Conservation (phyloP, 805 yeast genomes). For the Lipomyces yamanashiensis region DNA sequence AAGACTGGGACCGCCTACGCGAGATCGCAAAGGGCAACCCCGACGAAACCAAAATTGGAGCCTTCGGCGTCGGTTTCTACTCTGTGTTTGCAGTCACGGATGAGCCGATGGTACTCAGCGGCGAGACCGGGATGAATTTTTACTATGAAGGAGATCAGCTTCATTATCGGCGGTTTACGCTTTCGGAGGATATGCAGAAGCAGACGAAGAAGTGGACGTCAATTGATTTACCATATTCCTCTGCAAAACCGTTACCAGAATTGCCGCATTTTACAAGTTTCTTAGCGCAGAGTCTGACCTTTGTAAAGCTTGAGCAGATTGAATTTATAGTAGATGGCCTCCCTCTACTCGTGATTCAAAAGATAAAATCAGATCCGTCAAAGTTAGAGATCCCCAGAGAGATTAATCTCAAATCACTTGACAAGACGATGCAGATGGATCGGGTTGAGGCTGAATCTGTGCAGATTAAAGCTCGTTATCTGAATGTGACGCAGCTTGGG, state of each 20-base stretch:
- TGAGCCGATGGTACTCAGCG: slow-evolving; percentile 68
- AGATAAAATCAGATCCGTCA: slow-evolving; percentile 37
- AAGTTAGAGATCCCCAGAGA: slow-evolving; percentile 39
- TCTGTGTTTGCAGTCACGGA: slow-evolving; percentile 81
- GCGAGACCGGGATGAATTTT: slow-evolving; percentile 46
- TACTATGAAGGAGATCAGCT: slow-evolving; percentile 48
- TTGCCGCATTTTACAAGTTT: slow-evolving; percentile 46
- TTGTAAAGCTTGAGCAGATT: slow-evolving; percentile 44
- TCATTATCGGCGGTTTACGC: slow-evolving; percentile 41
- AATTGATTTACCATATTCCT: slow-evolving; percentile 47
- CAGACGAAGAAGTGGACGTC: slow-evolving; percentile 44
- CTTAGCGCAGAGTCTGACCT: slow-evolving; percentile 47
- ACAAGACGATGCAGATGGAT: slow-evolving; percentile 39
- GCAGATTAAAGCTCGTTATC: slow-evolving; percentile 43
- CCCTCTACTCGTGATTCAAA: slow-evolving; percentile 41
- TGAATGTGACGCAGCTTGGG: slow-evolving; percentile 46
- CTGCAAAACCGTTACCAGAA: slow-evolving; percentile 43
- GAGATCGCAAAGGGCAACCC: slow-evolving; percentile 53
- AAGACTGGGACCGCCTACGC: slow-evolving; percentile 48
- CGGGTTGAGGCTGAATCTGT: slow-evolving; percentile 39
- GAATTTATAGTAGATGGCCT: slow-evolving; percentile 42
- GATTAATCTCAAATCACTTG: slow-evolving; percentile 39
- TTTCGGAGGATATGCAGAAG: slow-evolving; percentile 27
- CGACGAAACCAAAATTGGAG: slow-evolving; percentile 51
- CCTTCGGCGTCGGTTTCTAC: slow-evolving; percentile 60